Evolutionary conservation across 345 rosid species (phyloP).

Genomic region (Firmiana major): DNA sequence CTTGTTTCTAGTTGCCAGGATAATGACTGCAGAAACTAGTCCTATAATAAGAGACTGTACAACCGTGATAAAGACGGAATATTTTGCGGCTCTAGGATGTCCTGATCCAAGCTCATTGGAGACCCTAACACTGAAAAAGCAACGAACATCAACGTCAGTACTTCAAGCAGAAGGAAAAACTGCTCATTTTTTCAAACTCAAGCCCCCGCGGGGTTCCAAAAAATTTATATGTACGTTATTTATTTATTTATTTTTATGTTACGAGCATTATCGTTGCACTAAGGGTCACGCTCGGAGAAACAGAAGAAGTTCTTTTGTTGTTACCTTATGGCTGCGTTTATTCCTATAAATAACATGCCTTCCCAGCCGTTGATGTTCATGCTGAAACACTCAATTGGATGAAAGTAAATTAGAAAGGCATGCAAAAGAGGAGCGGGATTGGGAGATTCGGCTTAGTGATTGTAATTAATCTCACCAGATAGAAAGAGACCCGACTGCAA

Average conservation of each 20-base stretch:
- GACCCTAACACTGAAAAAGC: constrained; percentile 56
- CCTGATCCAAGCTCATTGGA: constrained; percentile 91
- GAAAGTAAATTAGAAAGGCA: not conserved
- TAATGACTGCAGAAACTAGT: constrained; percentile 38
- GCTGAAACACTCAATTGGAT: constrained; percentile 35
- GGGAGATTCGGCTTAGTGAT: not conserved
- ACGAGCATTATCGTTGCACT: no score
- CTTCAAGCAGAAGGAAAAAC: no score
- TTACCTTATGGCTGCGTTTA: constrained; percentile 91
- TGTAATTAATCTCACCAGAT: constrained; percentile 48
- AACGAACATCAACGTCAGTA: not conserved
- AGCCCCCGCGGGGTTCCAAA: no score
- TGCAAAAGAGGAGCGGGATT: not conserved
- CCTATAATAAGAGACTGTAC: constrained; percentile 68
- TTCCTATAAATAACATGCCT: constrained; percentile 87
- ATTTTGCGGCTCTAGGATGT: constrained; percentile 85
- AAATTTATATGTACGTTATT: no score
- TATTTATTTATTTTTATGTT: no score
- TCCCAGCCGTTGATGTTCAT: constrained; percentile 99
- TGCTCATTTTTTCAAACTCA: no score
- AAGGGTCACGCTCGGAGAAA: no score
- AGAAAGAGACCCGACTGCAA: constrained; percentile 90
- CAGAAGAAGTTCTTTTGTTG: not conserved
- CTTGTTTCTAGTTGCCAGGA: constrained; percentile 49
- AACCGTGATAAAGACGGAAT: constrained; percentile 59